Evolutionary conservation across 2,329 filamentous ascomycete species (phyloP), one percentile per base, ranked within the genome.

Genomic region (Cadophora malorum): DNA sequence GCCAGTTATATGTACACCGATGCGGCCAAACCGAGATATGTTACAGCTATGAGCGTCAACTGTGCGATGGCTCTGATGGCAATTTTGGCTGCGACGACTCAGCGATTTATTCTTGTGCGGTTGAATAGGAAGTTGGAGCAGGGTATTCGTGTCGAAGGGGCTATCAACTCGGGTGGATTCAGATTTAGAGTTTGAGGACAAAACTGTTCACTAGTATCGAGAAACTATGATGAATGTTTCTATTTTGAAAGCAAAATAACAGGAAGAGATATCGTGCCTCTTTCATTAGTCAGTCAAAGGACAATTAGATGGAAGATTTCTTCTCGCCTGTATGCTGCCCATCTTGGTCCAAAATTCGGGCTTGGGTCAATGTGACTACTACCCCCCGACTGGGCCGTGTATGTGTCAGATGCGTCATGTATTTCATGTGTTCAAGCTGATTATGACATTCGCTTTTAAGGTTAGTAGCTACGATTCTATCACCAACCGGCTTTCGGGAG

Each of bases 71-170:
- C 86, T 0, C 84, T 87, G 25, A 76, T 93, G 55, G 87, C 90
- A 0, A 89, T 93, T 55, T 73, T 86, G 31, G 84, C 87, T 67
- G 90, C 90, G 0, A 86, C 86, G 0, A 77, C 88, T 2, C 80
- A 94, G 72, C 81, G 90, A 10, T 81, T 88, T 45, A 86, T 92
- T 49, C 81, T 94, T 31, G 83, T 85, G 16, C 81, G 85, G 53
- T 76, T 93, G 73, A 94, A 94, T 75, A 88, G 84, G 81, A 91
- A 88, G 78, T 81, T 94, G 2, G 90, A 92, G 58, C 81, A 82
- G 16, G 90, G 90, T 0, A 85, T 83, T 10, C 71, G 67, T 68
- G 80, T 85, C 2, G 80, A 84, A 56, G 83, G 82, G 0, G 82
- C 80, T 0, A 84, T 89, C 70, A 87, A 88, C 70, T 80, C 81